Percentiles rank a stretch among this genome's conserved stretches.
Evolutionary conservation across 2,329 filamentous ascomycete genomes (phyloP).

Genomic region (Arthrinium puccinioides): DNA sequence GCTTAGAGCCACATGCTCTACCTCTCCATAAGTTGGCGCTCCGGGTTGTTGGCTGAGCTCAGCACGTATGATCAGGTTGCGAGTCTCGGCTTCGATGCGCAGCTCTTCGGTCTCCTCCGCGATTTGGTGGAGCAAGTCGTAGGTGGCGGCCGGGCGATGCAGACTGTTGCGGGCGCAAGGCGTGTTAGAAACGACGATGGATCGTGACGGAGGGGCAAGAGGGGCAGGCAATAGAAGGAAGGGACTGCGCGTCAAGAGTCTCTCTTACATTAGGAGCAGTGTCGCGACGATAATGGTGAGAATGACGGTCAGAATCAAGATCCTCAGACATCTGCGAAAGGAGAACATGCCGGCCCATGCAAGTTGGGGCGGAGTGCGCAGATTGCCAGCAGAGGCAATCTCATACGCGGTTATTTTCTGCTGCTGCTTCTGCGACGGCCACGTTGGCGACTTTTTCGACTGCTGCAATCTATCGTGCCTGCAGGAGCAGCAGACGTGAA

Average conservation of each 20-base stretch:
- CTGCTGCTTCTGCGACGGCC: too few species aligned
- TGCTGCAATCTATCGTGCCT: too few species aligned
- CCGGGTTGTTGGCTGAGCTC: neutral
- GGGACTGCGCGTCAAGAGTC: too few species aligned
- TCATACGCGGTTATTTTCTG: too few species aligned
- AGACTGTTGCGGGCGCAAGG: neutral
- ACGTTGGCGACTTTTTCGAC: too few species aligned
- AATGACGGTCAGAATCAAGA: neutral
- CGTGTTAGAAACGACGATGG: neutral
- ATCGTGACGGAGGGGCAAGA: neutral
- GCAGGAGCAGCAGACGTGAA: too few species aligned
- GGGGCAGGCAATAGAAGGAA: neutral
- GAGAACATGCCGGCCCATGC: slow-evolving; percentile 1
- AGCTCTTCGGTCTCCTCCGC: neutral
- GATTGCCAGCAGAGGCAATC: too few species aligned
- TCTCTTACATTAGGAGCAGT: slow-evolving; percentile 2
- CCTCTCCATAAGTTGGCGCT: neutral
- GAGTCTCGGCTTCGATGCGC: neutral
- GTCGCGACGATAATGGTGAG: neutral
- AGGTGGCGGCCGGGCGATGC: slow-evolving; percentile 1
- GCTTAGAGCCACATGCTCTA: too few species aligned
- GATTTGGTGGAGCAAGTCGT: slow-evolving; percentile 2
- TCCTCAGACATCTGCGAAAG: slow-evolving; percentile 1
- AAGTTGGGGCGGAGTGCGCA: too few species aligned
- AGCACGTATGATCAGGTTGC: neutral